These are phyloP conservation scores for Rhizoclosmatium globosum DNA, from an alignment of 192 early-diverging fungal species.

Conservation along the genomic window DNA sequence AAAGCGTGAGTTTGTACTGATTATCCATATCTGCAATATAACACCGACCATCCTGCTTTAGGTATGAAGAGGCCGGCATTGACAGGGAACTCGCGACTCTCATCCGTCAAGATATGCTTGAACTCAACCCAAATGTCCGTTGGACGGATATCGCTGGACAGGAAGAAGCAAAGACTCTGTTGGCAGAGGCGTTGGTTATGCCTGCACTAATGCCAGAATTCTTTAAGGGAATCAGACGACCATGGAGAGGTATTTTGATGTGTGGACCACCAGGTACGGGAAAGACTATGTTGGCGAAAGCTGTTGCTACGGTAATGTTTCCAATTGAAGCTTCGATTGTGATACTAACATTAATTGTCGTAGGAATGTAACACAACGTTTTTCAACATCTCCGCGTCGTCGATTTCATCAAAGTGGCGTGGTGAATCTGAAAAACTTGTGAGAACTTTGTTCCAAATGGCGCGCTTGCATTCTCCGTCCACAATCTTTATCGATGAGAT, in stretches of 20 bases:
- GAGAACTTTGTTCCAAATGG: slow-evolving; percentile 57
- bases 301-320: background rate
- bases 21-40: no score
- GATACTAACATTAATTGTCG: background rate
- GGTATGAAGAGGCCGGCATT: slow-evolving; percentile 10
- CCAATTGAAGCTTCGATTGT: background rate
- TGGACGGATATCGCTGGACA: slow-evolving; percentile 59
- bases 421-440: slow-evolving; percentile 63
- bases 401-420: slow-evolving; percentile 6
- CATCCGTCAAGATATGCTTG: slow-evolving; percentile 50
- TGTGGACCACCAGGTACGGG: no score
- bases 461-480: slow-evolving; percentile 58
- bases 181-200: slow-evolving; percentile 59
- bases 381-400: slow-evolving; percentile 1
- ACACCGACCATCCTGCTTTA: background rate
- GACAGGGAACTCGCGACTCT: slow-evolving; percentile 2
- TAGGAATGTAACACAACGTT: slow-evolving; percentile 17
- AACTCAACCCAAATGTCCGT: slow-evolving; percentile 54
- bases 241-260: slow-evolving; percentile 61
- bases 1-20: no score
- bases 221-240: slow-evolving; percentile 54
- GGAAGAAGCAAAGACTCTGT: slow-evolving; percentile 47
- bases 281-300: slow-evolving; percentile 40
- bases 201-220: slow-evolving; percentile 57
- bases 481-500: slow-evolving; percentile 65